Conservation (phyloP, 139 green algal genomes). For the Gonium pectorale region DNA sequence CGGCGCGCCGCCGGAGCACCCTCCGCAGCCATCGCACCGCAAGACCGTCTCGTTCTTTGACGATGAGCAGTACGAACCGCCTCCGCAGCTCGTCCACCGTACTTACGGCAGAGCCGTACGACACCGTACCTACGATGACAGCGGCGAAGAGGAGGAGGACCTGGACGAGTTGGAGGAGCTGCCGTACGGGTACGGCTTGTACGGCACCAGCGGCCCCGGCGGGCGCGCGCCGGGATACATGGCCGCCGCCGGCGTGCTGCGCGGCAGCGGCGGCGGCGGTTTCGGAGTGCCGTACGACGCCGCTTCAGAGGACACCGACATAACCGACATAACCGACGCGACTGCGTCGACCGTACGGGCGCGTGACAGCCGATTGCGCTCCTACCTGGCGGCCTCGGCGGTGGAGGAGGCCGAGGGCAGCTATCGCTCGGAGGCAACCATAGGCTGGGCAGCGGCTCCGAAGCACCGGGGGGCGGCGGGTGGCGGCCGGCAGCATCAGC, state of each 20-base stretch:
- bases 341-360: neutral
- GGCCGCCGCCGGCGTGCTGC: neutral
- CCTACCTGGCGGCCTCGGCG: neutral
- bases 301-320: slow-evolving; percentile 4
- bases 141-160: neutral
- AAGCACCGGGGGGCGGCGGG: too few species aligned
- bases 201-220: neutral
- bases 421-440: slow-evolving; percentile 5
- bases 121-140: slow-evolving; percentile 25
- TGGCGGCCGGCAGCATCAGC: neutral
- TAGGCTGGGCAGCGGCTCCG: neutral
- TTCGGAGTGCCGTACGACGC: slow-evolving; percentile 9
- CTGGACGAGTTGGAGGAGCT: too few species aligned
- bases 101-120: neutral
- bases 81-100: neutral
- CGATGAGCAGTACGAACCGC: slow-evolving; percentile 27
- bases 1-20: neutral
- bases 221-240: neutral
- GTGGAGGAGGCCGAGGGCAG: slow-evolving; percentile 1
- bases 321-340: slow-evolving; percentile 17
- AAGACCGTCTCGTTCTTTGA: slow-evolving; percentile 43
- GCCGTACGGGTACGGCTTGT: too few species aligned
- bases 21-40: neutral
- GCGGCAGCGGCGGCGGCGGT: neutral
- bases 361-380: slow-evolving; percentile 24